Evolutionary conservation across 2,329 filamentous ascomycete species (phyloP), one percentile per base, ranked within the genome.

Genomic region (Fusarium staphyleae): DNA sequence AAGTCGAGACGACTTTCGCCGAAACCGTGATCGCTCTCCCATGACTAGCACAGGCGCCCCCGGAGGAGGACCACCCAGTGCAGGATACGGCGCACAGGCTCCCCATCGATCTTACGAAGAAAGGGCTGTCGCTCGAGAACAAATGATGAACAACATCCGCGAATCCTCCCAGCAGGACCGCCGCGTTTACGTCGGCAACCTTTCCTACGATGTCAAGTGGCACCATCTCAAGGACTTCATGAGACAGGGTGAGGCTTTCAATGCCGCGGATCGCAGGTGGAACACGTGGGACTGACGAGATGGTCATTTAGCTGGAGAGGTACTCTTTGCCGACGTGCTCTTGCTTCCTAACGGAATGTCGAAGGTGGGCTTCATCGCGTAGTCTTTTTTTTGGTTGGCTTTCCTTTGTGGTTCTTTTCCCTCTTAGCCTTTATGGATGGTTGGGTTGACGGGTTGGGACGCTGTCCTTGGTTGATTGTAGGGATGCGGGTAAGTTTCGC

Each of bases 311-410:
- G 95, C 95, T 82, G 95, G 95, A 85, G 93, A 98, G 79, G 95
- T 99, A 77, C 87, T 98, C 81, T 99, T 96, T 82, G 95, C 95
- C 82, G 95, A 99, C 85, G 95, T 99, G 75, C 88, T 99, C 80
- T 85, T 96, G 78, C 92, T 99, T 88, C 95, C 95, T 74, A 99
- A 99, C 86, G 95, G 95, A 93, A 99, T 99, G 95, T 98, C 93
- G 91, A 99, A 99, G 93, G 93, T 98, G 93, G 91, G 91, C 92
- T 87, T 88, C 84, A 89, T 90, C 83, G 87, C 81, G 84, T 93
- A 89, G 89, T 86, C 87, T 85, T 85, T 62, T 62, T 41, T 52
- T 78, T 87, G 89, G 88, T 86, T 90, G 90, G 90, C 85, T 86
- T 86, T 82, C 86, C 83, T 89, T 79, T 89, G 86, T 88, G 68